A percentile compares a stretch with the other conserved stretches of the same genome.
Evolutionary conservation across 495 filamentous ascomycete species (phyloP).

Genomic region (Podospora anserina): DNA sequence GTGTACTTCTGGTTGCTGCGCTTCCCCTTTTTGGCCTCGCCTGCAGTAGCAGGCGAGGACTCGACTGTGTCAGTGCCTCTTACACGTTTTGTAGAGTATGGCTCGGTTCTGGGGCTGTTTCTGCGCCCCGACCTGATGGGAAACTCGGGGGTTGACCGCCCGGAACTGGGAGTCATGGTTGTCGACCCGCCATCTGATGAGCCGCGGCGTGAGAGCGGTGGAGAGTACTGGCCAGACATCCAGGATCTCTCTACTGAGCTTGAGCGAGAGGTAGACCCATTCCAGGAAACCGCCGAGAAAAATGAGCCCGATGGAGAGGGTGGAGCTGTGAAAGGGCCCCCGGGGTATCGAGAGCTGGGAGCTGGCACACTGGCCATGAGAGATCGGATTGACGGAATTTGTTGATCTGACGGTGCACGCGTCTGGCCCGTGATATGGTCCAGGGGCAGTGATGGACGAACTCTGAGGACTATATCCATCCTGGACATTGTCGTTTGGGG

Average conservation of each 20-base stretch:
- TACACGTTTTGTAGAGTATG: not conserved
- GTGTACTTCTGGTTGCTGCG: slow-evolving; percentile 26
- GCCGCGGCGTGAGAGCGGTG: not conserved
- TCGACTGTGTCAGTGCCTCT: not conserved
- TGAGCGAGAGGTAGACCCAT: not conserved
- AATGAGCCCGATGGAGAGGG: not conserved
- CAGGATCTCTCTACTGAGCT: not conserved
- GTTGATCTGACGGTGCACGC: not conserved
- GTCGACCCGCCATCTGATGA: not conserved
- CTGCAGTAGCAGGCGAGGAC: not conserved
- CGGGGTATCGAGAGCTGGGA: not conserved
- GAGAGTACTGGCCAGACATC: not conserved
- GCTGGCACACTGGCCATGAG: not conserved
- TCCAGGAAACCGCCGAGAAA: not conserved
- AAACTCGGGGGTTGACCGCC: not conserved
- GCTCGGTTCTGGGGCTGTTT: not conserved
- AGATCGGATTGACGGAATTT: not conserved
- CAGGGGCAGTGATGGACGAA: not conserved
- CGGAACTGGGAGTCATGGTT: not conserved
- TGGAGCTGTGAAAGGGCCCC: not conserved
- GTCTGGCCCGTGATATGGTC: not conserved
- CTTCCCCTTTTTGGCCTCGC: not conserved
- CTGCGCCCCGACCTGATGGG: not conserved
- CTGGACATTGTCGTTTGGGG: not conserved
- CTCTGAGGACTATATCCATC: not conserved